Conservation (phyloP, 352 stramenopile species). For the Globisporangium heterothallicum region DNA sequence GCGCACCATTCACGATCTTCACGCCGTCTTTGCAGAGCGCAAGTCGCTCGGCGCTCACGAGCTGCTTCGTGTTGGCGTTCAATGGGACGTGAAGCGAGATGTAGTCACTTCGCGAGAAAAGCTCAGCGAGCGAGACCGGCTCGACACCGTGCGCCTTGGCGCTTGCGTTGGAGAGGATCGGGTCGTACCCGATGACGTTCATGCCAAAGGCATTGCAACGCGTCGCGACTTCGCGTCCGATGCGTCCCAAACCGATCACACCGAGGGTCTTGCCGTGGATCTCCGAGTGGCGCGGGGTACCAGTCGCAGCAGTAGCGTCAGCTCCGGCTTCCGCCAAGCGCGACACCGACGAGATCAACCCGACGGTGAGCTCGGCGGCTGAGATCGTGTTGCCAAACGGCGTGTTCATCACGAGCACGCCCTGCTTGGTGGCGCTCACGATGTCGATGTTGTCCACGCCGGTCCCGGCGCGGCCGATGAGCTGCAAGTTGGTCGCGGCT, state of each 20-base stretch:
- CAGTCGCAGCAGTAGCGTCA: background rate
- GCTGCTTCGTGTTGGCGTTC: conserved; percentile 91
- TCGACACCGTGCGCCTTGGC: conserved; percentile 78
- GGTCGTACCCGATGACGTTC: conserved; percentile 92
- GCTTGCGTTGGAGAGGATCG: conserved; percentile 86
- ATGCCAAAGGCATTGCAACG: conserved; percentile 92
- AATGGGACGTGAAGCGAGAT: conserved; percentile 96
- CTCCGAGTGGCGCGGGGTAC: conserved; percentile 42
- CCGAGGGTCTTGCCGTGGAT: conserved; percentile 91
- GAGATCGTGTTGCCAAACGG: conserved; percentile 94
- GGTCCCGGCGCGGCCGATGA: conserved; percentile 88
- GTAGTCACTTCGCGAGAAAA: conserved; percentile 92
- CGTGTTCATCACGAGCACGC: conserved; percentile 96
- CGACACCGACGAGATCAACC: conserved; percentile 83
- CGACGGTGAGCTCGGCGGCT: conserved; percentile 93
- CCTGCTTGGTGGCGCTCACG: conserved; percentile 81
- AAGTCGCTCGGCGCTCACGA: conserved; percentile 82
- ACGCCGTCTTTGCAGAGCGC: conserved; percentile 90
- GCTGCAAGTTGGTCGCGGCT: conserved; percentile 46
- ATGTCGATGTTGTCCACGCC: conserved; percentile 95
- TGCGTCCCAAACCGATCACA: conserved; percentile 92
- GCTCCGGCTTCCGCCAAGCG: conserved; percentile 14
- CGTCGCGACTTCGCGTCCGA: conserved; percentile 91
- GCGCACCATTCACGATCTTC: conserved; percentile 92
- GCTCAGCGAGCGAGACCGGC: conserved; percentile 75